Conservation (phyloP, 1,284 basidiomycete genomes). For the Takashimella tepidaria region DNA sequence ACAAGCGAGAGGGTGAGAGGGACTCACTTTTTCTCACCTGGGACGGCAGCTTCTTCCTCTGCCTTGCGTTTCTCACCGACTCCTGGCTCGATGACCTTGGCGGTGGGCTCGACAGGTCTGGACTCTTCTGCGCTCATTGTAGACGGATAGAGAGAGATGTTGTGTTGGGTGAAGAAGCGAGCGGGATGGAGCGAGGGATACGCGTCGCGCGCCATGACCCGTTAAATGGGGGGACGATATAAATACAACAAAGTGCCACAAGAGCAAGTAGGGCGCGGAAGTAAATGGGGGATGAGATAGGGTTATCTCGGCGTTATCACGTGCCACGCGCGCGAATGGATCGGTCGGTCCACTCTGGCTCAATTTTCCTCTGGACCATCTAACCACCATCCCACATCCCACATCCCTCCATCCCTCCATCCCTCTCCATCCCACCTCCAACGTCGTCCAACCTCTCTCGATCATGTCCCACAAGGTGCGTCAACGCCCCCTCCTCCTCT, state of each 20-base stretch:
- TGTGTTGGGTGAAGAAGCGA: not conserved
- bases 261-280: no score
- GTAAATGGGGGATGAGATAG: not conserved
- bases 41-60: constrained; percentile 16
- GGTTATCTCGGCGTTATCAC: not conserved
- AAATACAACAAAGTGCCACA: no score
- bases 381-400: not conserved
- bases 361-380: not conserved
- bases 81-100: constrained; percentile 8
- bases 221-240: not conserved
- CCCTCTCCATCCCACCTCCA: not conserved
- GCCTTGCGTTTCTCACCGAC: constrained; percentile 31
- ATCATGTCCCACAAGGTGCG: no score
- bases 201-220: not conserved
- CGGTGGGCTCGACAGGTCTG: not conserved
- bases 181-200: not conserved
- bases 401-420: not conserved
- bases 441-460: not conserved
- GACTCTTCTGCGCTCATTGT: not conserved
- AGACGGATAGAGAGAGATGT: not conserved
- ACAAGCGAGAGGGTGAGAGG: not conserved
- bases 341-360: not conserved
- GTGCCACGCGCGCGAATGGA: not conserved
- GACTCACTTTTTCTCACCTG: constrained; percentile 33
- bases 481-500: no score